Conservation (phyloP, 768 basidiomycete species). For the Candolleomyces aberdarensis region DNA sequence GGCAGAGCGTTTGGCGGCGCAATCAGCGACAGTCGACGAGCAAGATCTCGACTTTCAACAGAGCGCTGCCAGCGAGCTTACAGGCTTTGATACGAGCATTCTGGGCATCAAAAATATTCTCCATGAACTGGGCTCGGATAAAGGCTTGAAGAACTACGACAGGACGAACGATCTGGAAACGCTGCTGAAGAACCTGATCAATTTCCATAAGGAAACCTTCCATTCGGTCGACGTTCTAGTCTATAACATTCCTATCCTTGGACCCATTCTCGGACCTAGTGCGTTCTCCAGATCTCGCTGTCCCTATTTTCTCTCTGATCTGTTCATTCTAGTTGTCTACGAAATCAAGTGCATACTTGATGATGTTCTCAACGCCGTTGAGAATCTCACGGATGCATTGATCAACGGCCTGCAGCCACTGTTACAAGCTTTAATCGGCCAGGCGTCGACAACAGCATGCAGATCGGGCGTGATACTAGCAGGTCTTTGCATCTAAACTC, state of each 20-base stretch:
- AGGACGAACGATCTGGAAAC: conserved; percentile 39
- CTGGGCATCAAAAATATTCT: conserved; percentile 29
- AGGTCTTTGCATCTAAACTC: conserved; percentile 27
- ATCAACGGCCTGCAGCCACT: conserved; percentile 40
- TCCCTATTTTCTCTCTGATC: background rate
- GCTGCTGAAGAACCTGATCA: conserved; percentile 46
- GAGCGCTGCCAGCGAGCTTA: conserved; percentile 32
- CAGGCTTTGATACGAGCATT: conserved; percentile 31
- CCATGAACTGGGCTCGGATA: conserved; percentile 35
- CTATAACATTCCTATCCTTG: conserved; percentile 41
- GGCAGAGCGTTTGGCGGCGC: conserved; percentile 31
- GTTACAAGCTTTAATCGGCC: conserved; percentile 27
- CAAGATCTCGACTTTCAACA: conserved; percentile 34
- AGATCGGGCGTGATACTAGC: conserved; percentile 22
- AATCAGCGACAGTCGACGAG: conserved; percentile 23
- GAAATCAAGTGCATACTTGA: conserved; percentile 61
- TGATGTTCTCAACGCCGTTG: conserved; percentile 42
- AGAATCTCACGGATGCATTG: conserved; percentile 47
- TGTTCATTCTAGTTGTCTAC: conserved; percentile 43
- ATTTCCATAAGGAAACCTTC: conserved; percentile 46
- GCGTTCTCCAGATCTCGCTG: conserved; percentile 21
- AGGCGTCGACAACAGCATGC: conserved; percentile 25
- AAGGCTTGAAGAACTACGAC: conserved; percentile 54
- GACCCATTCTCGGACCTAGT: conserved; percentile 55
- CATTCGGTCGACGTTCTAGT: conserved; percentile 27